These are phyloP conservation scores for Plasmodium blacklocki DNA, from an alignment of 169 alveolate species.

Conservation along the genomic window DNA sequence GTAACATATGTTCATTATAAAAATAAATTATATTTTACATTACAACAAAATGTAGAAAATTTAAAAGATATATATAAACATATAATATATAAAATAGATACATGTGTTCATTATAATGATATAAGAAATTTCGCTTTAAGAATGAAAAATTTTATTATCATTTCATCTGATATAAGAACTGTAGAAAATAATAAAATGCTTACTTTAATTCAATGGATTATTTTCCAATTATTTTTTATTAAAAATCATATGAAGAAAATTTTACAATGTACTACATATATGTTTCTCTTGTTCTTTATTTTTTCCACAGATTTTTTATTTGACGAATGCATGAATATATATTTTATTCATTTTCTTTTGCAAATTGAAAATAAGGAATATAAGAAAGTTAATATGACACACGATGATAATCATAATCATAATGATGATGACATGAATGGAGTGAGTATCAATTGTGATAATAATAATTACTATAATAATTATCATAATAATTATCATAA, in stretches of 20 bases:
- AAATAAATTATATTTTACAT: constrained; percentile 7
- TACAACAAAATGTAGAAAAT: neutral
- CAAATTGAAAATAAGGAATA: neutral
- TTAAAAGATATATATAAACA: neutral
- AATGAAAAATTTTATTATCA: neutral
- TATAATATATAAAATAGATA: neutral
- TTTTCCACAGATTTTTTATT: constrained; percentile 11
- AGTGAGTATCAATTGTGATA: neutral
- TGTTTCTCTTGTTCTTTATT: constrained; percentile 42
- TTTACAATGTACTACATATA: constrained; percentile 6
- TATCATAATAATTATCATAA: neutral
- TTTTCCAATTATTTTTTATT: constrained; percentile 40
- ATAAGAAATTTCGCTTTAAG: neutral
- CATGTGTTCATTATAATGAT: neutral
- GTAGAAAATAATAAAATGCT: neutral
- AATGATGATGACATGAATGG: neutral
- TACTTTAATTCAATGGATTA: constrained; percentile 25
- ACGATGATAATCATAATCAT: neutral
- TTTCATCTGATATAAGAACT: neutral
- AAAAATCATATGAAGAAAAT: constrained; percentile 16
- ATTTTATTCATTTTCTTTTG: constrained; percentile 23
- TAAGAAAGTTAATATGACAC: neutral
- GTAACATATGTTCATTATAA: neutral
- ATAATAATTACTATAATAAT: neutral
- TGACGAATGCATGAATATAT: constrained; percentile 4